A percentile compares a stretch with the other conserved stretches of the same genome.
phyloP scores from a whole-genome alignment of 1,139 yeast genomes.

The Pichia sp. region DNA sequence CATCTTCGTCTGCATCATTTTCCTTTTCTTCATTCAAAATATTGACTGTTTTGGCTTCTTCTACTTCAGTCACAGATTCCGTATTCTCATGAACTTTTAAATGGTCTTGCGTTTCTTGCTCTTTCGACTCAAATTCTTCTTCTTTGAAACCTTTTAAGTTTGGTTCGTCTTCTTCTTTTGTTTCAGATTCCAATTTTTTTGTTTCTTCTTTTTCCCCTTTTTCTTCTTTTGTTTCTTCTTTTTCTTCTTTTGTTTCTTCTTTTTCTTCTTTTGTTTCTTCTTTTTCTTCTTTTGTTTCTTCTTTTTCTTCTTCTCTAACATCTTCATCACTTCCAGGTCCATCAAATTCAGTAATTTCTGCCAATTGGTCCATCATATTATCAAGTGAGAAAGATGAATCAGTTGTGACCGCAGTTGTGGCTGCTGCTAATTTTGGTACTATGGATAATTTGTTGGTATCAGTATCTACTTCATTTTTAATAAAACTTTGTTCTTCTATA shows the following conservation, averaged over 20 bases:
- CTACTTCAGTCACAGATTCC: neutral
- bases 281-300: no score
- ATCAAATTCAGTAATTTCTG: slow-evolving; percentile 8
- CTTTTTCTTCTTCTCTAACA: slow-evolving; percentile 27
- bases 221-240: no score
- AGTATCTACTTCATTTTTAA: neutral
- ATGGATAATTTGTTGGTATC: neutral
- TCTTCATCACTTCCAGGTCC: neutral
- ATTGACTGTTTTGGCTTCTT: neutral
- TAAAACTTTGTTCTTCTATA: slow-evolving; percentile 2
- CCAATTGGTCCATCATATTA: slow-evolving; percentile 1
- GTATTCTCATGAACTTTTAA: no score
- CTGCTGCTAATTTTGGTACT: neutral
- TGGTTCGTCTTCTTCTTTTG: no score
- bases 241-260: no score
- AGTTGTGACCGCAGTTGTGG: neutral
- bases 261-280: slow-evolving; percentile 38
- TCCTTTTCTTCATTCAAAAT: neutral
- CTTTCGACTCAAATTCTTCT: no score
- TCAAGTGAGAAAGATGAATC: neutral
- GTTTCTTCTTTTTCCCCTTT: no score
- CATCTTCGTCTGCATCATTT: no score
- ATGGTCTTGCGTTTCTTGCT: no score
- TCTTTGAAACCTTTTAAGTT: no score
- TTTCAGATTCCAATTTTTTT: no score